Base-by-base conservation (phyloP, 2,329 filamentous ascomycete species). In the Aspergillus udagawae region DNA sequence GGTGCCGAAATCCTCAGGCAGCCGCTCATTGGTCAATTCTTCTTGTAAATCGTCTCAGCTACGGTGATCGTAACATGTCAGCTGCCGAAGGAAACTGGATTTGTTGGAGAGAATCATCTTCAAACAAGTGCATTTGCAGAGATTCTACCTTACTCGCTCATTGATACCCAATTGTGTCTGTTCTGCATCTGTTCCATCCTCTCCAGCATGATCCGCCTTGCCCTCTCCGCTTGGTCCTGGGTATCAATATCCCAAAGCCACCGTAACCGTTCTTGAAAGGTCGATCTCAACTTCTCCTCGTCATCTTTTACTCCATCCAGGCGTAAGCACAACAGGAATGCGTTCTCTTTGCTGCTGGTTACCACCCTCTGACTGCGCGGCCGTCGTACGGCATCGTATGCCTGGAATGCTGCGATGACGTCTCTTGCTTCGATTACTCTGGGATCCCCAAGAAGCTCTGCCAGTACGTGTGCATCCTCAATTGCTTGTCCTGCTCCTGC, bases 311-410 rank as follows among this genome's bases (percentile, higher is more conserved):
- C 67, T 0, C 65, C 67, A 5, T 67, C 60, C 28, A 66, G 27
- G 10, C 64, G 63, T 29, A 74, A 55, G 35, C 66, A 70, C 3
- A 70, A 55, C 3, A 75, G 54, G 48, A 68, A 59, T 0, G 67
- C 80, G 20, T 75, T 75, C 17, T 80, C 72, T 45, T 74, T 74
- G 55, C 82, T 84, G 51, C 76, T 83, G 4, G 74, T 69, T 0
- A 84, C 80, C 0, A 84, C 67, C 66, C 75, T 77, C 57, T 83
- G 80, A 8, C 75, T 78, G 8, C 82, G 69, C 9, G 79, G 75
- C 3, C 82, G 71, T 0, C 84, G 73, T 3, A 79, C 70, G 9
- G 67, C 69, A 60, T 86, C 82, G 48, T 82, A 86, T 0, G 77
- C 77, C n/a, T 71, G 70, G 49, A 86, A 83, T 0, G 75, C 83